Conservation (phyloP, 2,329 filamentous ascomycete species). For the Calonectria pauciramosa region DNA sequence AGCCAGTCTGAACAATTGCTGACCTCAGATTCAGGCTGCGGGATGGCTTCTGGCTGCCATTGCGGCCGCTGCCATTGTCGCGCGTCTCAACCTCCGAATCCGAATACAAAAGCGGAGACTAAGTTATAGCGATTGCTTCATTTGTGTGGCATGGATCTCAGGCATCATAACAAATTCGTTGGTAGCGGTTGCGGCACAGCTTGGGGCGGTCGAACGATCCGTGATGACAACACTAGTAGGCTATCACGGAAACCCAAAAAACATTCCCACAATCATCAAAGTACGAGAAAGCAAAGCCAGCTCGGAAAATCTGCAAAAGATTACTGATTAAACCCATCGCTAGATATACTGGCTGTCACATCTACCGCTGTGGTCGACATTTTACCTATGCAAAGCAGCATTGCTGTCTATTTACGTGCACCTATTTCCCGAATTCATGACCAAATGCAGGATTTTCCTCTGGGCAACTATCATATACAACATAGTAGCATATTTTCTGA, state of each 20-base stretch:
- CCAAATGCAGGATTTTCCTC: background rate
- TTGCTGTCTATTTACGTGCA: background rate
- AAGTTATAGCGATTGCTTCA: background rate
- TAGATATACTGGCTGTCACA: background rate
- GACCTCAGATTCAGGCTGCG: background rate
- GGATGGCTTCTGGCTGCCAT: background rate
- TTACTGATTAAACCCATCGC: background rate
- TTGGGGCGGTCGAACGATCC: background rate
- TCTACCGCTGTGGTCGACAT: background rate
- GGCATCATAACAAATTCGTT: background rate
- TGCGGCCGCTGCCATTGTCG: background rate
- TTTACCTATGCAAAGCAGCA: conserved; percentile 8
- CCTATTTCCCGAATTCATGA: background rate
- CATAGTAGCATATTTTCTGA: background rate
- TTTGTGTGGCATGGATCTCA: background rate
- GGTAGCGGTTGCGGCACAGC: background rate
- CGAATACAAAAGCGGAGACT: background rate
- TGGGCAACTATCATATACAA: background rate
- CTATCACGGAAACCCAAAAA: background rate
- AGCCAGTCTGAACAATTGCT: background rate
- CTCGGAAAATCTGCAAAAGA: too few species aligned
- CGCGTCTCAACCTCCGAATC: background rate
- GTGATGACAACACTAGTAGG: background rate
- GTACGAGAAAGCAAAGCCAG: background rate
- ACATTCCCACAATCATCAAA: background rate